Percentiles rank a stretch among this genome's conserved stretches.
Evolutionary conservation across 1,284 basidiomycete genomes (phyloP).

Genomic region (Ceratobasidium sp.): DNA sequence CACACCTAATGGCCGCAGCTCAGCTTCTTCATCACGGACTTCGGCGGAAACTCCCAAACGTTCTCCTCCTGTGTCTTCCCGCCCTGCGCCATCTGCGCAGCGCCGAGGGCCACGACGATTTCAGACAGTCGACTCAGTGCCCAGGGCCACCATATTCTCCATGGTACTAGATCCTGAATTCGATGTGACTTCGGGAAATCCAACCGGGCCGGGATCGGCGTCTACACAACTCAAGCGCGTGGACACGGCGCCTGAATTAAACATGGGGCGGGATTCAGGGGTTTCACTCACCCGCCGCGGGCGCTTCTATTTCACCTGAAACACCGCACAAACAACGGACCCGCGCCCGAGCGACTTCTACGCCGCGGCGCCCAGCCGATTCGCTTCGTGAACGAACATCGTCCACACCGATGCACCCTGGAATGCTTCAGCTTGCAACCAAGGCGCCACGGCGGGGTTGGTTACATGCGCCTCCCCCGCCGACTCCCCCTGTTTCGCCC

Average conservation of each 20-base stretch:
- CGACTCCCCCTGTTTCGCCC: conserved; percentile 17
- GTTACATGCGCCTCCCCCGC: conserved; percentile 5
- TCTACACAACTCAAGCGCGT: conserved; percentile 19
- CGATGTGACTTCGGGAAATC: conserved; percentile 5
- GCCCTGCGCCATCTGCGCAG: background rate
- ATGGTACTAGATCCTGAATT: conserved; percentile 29
- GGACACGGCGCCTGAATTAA: conserved; percentile 30
- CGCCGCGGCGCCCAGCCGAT: conserved; percentile 9
- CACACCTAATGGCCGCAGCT: conserved; percentile 23
- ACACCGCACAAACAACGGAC: background rate
- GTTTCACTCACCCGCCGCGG: background rate
- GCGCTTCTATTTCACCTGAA: background rate
- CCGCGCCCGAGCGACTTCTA: conserved; percentile 12
- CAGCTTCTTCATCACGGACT: background rate
- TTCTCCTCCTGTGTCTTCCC: background rate
- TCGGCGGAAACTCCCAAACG: background rate
- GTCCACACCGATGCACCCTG: conserved; percentile 10
- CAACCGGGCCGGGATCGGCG: background rate
- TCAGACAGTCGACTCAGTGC: background rate
- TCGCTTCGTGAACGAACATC: conserved; percentile 1
- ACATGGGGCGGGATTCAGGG: background rate
- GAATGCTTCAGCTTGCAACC: background rate
- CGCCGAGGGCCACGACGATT: background rate
- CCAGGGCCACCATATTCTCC: conserved; percentile 24
- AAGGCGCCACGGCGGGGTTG: background rate